Evolutionary conservation across 78 protist genomes (phyloP).

Genomic region (Dictyostelium capitatum): DNA sequence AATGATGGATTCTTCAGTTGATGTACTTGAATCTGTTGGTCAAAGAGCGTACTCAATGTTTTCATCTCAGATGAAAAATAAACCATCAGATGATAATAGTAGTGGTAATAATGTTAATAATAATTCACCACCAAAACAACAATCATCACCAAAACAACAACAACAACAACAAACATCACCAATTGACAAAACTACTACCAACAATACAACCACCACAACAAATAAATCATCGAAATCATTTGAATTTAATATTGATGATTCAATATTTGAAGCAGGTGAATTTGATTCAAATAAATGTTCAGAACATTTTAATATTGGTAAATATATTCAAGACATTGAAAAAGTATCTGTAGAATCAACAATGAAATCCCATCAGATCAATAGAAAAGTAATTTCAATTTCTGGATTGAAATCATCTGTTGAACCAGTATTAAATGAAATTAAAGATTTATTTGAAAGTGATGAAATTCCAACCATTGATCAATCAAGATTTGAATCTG

Average conservation of each 20-base stretch:
- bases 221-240: not conserved
- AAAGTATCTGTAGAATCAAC: conserved; percentile 69
- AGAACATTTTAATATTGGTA: conserved; percentile 37
- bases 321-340: conserved; percentile 52
- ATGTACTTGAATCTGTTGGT: conserved; percentile 57
- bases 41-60: conserved; percentile 67
- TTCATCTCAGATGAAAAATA: conserved; percentile 56
- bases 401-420: not conserved
- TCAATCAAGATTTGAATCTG: not conserved
- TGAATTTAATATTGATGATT: not conserved
- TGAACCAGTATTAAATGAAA: conserved; percentile 16
- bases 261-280: conserved; percentile 51
- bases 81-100: not conserved
- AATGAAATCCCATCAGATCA: conserved; percentile 74
- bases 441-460: conserved; percentile 50
- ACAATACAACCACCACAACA: not conserved
- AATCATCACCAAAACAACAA: not conserved
- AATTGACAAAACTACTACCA: not conserved
- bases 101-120: not conserved
- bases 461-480: conserved; percentile 8
- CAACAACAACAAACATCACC: not conserved
- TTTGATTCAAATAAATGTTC: conserved; percentile 42
- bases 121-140: not conserved
- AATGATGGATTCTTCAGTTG: conserved; percentile 62
- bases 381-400: conserved; percentile 29